Evolutionary conservation across 1,284 basidiomycete genomes (phyloP).

Genomic region (Marasmius fiardii): DNA sequence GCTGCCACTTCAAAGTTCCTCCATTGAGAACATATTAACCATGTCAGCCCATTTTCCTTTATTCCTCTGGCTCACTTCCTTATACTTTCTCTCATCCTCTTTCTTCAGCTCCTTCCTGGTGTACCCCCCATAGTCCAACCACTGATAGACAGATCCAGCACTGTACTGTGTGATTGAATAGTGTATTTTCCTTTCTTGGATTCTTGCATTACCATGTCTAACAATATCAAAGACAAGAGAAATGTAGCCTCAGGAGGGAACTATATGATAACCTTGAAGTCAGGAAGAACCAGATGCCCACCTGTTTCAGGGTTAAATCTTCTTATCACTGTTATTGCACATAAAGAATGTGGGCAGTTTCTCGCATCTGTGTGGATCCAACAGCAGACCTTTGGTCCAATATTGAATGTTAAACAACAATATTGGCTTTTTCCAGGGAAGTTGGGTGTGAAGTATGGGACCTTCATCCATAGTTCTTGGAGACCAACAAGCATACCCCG

Average conservation of each 20-base stretch:
- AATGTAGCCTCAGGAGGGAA: not conserved
- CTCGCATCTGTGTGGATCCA: not conserved
- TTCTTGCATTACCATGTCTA: not conserved
- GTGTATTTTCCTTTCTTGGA: not conserved
- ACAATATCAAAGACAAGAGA: not conserved
- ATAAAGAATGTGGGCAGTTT: not conserved
- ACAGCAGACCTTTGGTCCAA: not conserved
- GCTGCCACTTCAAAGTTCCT: too few species aligned
- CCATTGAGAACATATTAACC: not conserved
- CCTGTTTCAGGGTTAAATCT: not conserved
- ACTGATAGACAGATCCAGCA: not conserved
- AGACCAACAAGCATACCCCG: not conserved
- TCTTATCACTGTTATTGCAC: not conserved
- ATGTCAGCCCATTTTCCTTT: not conserved
- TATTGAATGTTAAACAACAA: not conserved
- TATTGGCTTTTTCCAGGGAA: not conserved
- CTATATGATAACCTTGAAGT: not conserved
- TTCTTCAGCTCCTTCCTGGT: not conserved
- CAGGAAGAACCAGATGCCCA: not conserved
- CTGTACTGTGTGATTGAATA: not conserved
- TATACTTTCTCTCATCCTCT: not conserved
- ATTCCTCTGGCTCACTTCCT: not conserved
- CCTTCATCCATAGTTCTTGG: not conserved
- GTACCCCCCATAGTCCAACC: not conserved
- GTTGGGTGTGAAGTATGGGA: not conserved